Conservation (phyloP, 257 asterid species). For the Primulina eburnea region DNA sequence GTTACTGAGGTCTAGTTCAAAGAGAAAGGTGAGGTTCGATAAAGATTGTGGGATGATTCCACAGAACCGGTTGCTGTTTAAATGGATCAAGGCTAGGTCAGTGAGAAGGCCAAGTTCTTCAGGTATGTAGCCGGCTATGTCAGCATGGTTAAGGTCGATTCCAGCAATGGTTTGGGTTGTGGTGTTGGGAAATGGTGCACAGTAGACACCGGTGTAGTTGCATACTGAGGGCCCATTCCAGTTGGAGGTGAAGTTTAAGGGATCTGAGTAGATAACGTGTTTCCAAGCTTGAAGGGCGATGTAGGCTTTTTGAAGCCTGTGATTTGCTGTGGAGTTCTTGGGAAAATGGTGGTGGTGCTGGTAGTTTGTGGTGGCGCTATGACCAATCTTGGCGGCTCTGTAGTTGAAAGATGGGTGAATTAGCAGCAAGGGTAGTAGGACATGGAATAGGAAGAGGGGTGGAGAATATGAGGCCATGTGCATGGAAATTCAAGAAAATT, state of each 20-base stretch:
- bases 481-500: neutral
- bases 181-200: slow-evolving; percentile 47
- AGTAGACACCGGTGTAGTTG: slow-evolving; percentile 51
- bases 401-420: neutral
- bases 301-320: slow-evolving; percentile 10
- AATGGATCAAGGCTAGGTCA: slow-evolving; percentile 55
- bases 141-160: slow-evolving; percentile 60
- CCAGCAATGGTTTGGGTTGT: slow-evolving; percentile 51
- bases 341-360: neutral
- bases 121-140: slow-evolving; percentile 67
- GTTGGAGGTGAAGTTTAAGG: slow-evolving; percentile 33
- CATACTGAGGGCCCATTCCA: slow-evolving; percentile 67
- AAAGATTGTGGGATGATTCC: slow-evolving; percentile 61
- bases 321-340: neutral
- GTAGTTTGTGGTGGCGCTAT: neutral
- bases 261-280: slow-evolving; percentile 6
- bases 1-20: slow-evolving; percentile 72
- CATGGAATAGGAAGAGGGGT: neutral
- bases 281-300: slow-evolving; percentile 11
- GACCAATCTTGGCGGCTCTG: neutral
- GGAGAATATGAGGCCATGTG: neutral
- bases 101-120: slow-evolving; percentile 62
- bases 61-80: slow-evolving; percentile 69
- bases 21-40: slow-evolving; percentile 43
- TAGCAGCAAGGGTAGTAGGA: neutral